phyloP scores from a whole-genome alignment of 148 eudicot genomes.

The Camellia sinensis region DNA sequence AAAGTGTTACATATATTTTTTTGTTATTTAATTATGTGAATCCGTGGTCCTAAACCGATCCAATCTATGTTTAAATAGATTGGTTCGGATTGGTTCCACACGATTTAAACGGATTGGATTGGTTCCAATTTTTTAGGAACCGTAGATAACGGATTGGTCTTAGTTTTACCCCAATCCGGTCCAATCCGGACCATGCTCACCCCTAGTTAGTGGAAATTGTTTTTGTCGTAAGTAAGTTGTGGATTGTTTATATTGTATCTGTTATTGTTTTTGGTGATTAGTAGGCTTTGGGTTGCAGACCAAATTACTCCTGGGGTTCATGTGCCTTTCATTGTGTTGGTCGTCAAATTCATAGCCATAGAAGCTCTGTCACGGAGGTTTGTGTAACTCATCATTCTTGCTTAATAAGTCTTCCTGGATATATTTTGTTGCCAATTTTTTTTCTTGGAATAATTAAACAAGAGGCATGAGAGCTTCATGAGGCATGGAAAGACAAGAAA shows the following conservation, averaged over 20 bases:
- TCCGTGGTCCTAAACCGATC: too few relatives aligned
- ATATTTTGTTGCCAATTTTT: background rate
- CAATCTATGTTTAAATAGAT: too few relatives aligned
- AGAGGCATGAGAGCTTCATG: too few relatives aligned
- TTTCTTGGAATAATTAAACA: too few relatives aligned
- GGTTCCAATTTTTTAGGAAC: too few relatives aligned
- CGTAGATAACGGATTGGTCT: too few relatives aligned
- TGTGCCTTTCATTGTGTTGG: conserved; percentile 35
- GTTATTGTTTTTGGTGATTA: conserved; percentile 54
- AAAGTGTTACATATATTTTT: too few relatives aligned
- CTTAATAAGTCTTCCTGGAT: background rate
- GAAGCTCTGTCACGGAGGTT: conserved; percentile 69
- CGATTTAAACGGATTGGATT: too few relatives aligned
- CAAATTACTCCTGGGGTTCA: conserved; percentile 37
- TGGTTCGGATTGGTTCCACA: too few relatives aligned
- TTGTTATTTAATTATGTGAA: too few relatives aligned
- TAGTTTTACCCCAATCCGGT: too few relatives aligned
- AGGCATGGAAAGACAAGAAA: too few relatives aligned
- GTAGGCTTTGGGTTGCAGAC: conserved; percentile 64
- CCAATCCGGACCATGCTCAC: background rate
- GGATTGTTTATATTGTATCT: conserved; percentile 23
- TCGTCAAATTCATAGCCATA: conserved; percentile 46
- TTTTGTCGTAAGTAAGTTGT: background rate
- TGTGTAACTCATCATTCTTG: conserved; percentile 22
- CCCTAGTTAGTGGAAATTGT: background rate